phyloP scores from a whole-genome alignment of 306 rosid genomes.

The Cicer arietinum region DNA sequence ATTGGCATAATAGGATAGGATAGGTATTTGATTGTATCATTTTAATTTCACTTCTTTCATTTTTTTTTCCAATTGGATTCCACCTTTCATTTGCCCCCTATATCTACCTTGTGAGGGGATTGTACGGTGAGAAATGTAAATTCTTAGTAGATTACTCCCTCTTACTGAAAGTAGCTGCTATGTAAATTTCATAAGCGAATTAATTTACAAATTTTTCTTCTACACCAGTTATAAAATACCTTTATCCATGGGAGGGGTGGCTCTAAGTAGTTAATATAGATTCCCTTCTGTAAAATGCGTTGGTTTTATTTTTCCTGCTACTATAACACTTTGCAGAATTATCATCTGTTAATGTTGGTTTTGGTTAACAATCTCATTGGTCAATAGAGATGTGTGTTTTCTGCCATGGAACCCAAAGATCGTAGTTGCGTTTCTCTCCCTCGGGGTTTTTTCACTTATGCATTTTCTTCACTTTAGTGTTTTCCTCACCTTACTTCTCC shows the following conservation, averaged over 20 bases:
- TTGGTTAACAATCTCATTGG: too few species aligned
- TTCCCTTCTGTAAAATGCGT: constrained; percentile 14
- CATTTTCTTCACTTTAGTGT: too few species aligned
- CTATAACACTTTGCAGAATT: not conserved
- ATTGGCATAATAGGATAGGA: constrained; percentile 67
- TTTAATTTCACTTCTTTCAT: constrained; percentile 31
- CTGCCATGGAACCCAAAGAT: too few species aligned
- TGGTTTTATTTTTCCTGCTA: not conserved
- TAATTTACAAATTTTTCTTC: constrained; percentile 55
- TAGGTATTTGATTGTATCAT: constrained; percentile 72
- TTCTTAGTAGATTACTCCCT: constrained; percentile 77
- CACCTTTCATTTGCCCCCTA: constrained; percentile 68
- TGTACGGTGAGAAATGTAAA: constrained; percentile 87
- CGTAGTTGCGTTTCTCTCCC: too few species aligned
- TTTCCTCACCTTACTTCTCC: too few species aligned
- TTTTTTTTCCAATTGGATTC: constrained; percentile 50
- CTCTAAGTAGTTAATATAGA: constrained; percentile 39
- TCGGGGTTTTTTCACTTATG: too few species aligned
- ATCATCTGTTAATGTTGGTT: not conserved
- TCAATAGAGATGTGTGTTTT: too few species aligned
- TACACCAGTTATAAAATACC: constrained; percentile 46
- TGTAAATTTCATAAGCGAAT: constrained; percentile 74
- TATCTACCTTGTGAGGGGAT: constrained; percentile 74
- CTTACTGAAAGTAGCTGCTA: constrained; percentile 64
- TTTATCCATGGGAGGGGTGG: constrained; percentile 32